Evolutionary conservation across 2,329 filamentous ascomycete genomes (phyloP).

Genomic region (Pseudocercospora vitis): DNA sequence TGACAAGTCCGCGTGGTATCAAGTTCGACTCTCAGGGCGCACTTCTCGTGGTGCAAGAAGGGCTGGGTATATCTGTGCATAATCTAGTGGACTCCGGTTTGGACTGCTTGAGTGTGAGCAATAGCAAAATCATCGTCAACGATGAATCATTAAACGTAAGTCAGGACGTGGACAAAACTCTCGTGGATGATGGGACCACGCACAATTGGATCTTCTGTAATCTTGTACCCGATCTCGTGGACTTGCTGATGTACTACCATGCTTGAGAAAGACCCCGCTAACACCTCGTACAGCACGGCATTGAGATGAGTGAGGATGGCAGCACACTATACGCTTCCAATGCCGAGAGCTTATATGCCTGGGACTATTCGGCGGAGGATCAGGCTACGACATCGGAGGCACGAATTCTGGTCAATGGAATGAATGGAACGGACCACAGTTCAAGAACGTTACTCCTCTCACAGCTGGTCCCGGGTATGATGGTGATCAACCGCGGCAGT

Average conservation of each 20-base stretch:
- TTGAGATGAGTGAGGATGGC: constrained; percentile 50
- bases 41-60: constrained; percentile 51
- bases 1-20: constrained; percentile 49
- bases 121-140: constrained; percentile 30
- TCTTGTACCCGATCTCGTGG: too few relatives aligned
- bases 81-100: constrained; percentile 27
- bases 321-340: constrained; percentile 57
- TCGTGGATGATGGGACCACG: too few relatives aligned
- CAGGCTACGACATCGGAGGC: constrained; percentile 49
- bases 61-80: constrained; percentile 29
- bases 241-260: too few relatives aligned
- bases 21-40: constrained; percentile 50
- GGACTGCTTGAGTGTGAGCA: constrained; percentile 29
- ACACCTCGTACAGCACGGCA: constrained; percentile 43
- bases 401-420: constrained; percentile 55
- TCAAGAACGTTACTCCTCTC: constrained; percentile 68
- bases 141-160: constrained; percentile 43
- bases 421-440: constrained; percentile 55
- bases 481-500: constrained; percentile 68
- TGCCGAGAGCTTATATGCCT: constrained; percentile 60
- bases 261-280: too few relatives aligned
- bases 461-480: constrained; percentile 51
- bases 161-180: too few relatives aligned
- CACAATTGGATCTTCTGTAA: too few relatives aligned
- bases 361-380: constrained; percentile 57